Conservation (phyloP, 306 rosid genomes). For the Purshia tridentata region DNA sequence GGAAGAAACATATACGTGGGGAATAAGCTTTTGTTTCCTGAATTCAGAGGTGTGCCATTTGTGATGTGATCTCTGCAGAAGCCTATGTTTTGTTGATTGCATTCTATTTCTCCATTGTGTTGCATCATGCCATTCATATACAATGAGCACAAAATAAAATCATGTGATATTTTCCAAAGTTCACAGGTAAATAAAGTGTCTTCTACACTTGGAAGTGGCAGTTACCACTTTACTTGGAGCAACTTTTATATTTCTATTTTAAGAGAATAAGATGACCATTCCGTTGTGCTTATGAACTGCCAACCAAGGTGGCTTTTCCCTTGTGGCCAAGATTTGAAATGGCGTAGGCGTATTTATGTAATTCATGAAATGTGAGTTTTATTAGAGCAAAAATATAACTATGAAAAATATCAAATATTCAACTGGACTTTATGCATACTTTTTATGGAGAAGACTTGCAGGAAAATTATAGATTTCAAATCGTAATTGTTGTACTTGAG, state of each 20-base stretch:
- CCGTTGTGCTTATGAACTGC: background rate
- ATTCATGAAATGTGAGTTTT: background rate
- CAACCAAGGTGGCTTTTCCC: background rate
- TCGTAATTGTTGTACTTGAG: background rate
- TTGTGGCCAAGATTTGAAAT: background rate
- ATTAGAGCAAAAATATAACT: background rate
- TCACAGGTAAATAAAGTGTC: slow-evolving; percentile 9
- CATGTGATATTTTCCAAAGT: background rate
- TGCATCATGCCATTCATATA: background rate
- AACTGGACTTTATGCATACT: background rate
- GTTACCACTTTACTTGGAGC: background rate
- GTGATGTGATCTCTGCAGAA: background rate
- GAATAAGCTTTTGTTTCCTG: background rate
- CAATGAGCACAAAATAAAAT: background rate
- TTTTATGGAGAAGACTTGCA: background rate
- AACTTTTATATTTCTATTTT: background rate
- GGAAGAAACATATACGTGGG: background rate
- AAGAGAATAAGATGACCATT: background rate
- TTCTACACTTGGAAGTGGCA: background rate
- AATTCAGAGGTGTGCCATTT: background rate
- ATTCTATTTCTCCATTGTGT: background rate
- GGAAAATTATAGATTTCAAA: background rate
- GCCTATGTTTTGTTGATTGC: background rate
- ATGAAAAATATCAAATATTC: background rate
- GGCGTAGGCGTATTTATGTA: background rate